Conservation (phyloP, 345 rosid genomes). For the Raphanus raphanistrum region DNA sequence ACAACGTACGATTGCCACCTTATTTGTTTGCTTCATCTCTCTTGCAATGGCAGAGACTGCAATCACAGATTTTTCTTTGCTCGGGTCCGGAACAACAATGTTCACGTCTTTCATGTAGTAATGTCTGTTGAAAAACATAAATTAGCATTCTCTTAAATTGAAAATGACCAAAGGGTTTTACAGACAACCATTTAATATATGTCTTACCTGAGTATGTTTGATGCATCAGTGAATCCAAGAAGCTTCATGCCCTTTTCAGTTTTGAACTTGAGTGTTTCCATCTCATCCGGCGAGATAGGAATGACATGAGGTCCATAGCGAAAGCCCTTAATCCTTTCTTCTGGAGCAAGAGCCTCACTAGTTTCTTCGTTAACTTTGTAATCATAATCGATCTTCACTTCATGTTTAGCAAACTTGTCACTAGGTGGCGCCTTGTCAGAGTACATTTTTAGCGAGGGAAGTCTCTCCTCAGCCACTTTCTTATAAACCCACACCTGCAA, state of each 20-base stretch:
- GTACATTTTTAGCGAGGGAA: conserved; percentile 78
- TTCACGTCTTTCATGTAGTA: conserved; percentile 93
- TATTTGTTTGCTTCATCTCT: conserved; percentile 79
- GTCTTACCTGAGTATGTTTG: conserved; percentile 66
- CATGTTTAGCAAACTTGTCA: conserved; percentile 80
- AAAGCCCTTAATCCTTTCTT: conserved; percentile 91
- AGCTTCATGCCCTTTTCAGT: conserved; percentile 91
- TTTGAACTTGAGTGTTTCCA: conserved; percentile 79
- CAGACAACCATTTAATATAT: conserved; percentile 7
- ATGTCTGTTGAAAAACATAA: conserved; percentile 53
- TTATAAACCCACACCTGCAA: conserved; percentile 94
- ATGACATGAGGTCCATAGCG: conserved; percentile 95
- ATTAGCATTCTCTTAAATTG: conserved; percentile 7
- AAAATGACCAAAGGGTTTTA: conserved; percentile 14
- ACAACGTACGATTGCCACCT: conserved; percentile 84
- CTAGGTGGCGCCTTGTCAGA: conserved; percentile 88
- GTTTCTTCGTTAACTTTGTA: conserved; percentile 62
- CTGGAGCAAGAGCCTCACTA: conserved; percentile 69
- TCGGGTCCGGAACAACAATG: conserved; percentile 79
- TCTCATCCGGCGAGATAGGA: conserved; percentile 74
- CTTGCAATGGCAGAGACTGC: conserved; percentile 86
- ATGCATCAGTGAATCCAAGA: conserved; percentile 78
- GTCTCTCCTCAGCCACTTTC: conserved; percentile 86
- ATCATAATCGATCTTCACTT: conserved; percentile 83
- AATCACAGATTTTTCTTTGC: conserved; percentile 56